A percentile compares a stretch with the other conserved stretches of the same genome.
These are phyloP conservation scores for Blastocystis sp. DNA, from an alignment of 352 stramenopile species.

Conservation along the genomic window DNA sequence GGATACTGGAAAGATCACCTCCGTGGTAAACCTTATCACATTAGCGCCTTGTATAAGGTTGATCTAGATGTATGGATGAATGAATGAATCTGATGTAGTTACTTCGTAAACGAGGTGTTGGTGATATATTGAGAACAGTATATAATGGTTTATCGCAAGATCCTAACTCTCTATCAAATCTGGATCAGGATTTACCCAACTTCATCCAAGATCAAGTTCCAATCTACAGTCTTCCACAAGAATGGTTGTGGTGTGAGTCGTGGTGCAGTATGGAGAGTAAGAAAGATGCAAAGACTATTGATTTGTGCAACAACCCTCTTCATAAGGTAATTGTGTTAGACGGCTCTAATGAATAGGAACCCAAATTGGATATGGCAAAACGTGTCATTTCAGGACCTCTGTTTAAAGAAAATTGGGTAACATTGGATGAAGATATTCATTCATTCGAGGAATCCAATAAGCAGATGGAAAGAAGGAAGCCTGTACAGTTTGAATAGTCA, in stretches of 20 bases:
- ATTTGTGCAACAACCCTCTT: slow-evolving; percentile 98
- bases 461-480: not conserved
- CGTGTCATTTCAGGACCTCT: slow-evolving; percentile 88
- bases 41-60: slow-evolving; percentile 97
- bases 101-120: slow-evolving; percentile 75
- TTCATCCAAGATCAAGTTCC: slow-evolving; percentile 86
- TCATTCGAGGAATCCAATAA: slow-evolving; percentile 5
- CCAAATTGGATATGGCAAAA: slow-evolving; percentile 98
- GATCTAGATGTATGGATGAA: slow-evolving; percentile 88
- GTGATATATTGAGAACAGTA: slow-evolving; percentile 85
- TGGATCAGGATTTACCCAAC: slow-evolving; percentile 98
- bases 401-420: slow-evolving; percentile 93
- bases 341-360: slow-evolving; percentile 71
- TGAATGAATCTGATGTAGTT: not conserved
- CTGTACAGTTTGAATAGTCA: slow-evolving; percentile 6
- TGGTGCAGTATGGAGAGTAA: slow-evolving; percentile 98
- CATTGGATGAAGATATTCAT: slow-evolving; percentile 92
- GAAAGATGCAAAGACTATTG: slow-evolving; percentile 91
- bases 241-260: slow-evolving; percentile 99
- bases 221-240: slow-evolving; percentile 90
- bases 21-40: slow-evolving; percentile 92
- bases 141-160: slow-evolving; percentile 94
- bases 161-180: slow-evolving; percentile 93
- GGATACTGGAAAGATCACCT: slow-evolving; percentile 97
- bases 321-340: slow-evolving; percentile 76